Base-by-base conservation (phyloP, 345 rosid genomes). In the Citrus glauca region DNA sequence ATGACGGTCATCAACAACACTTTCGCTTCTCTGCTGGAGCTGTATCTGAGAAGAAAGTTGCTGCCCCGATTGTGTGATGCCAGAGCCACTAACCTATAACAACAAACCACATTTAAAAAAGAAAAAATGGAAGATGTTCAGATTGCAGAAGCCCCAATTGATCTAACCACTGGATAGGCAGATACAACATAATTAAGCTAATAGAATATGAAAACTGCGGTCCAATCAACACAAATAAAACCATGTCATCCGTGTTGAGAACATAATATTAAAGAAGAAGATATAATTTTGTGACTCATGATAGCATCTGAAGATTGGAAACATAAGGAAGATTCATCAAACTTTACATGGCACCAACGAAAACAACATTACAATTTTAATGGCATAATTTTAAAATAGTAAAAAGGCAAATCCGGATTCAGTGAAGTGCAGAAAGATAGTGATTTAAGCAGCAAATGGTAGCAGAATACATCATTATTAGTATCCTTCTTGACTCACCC, bases 11-110 rank as follows among this genome's bases (percentile, higher is more conserved):
- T 93, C 98, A 61, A 82, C 69, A 76, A 86, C 77, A 76, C 77
- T 79, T 76, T 95, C 98, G 76, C 74, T 87, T 74, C 85, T 88
- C 78, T 78, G 92, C 69, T 91, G 94, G 85, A 85, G 79, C 72
- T 85, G 92, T 35, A 85, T 74, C 42, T 81, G 57, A 50, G 91
- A 88, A 72, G 93, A 80, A 79, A 80, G 83, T 74, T 88, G 95
- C 79, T 81, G 87, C 72, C 82, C 87, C 68, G 86, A 75, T 55
- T 82, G 90, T 60, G 83, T 38, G 67, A 82, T 72, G 73, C 64
- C 78, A 79, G 87, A 71, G 60, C 79, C 78, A 87, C 76, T 87
- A 73, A 82, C 82, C 98, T 95, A 89, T 81, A 82, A 82, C 32
- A 72, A 61, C 22, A 35, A 78, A 40, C 65, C 32, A 33, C 27